These are phyloP conservation scores for Anastatica hierochuntica DNA, from an alignment of 345 rosid species.

Conservation along the genomic window DNA sequence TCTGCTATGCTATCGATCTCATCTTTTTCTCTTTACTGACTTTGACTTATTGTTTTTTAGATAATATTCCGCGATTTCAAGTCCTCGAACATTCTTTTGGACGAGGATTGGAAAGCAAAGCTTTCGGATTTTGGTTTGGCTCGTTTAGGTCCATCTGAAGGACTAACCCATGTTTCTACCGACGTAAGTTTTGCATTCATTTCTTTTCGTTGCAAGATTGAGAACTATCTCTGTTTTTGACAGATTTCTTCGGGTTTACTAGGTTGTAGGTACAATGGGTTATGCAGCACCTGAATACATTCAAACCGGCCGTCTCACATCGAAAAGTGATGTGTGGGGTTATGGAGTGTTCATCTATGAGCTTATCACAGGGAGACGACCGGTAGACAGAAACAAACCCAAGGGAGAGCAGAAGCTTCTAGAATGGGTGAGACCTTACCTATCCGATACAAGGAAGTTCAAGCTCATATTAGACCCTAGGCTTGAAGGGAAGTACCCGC, in stretches of 20 bases:
- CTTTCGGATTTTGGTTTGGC: conserved; percentile 95
- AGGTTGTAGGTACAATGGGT: conserved; percentile 93
- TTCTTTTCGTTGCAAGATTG: conserved; percentile 20
- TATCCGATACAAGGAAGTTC: conserved; percentile 45
- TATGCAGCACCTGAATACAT: conserved; percentile 90
- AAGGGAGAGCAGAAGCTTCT: conserved; percentile 76
- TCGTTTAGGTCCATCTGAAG: conserved; percentile 77
- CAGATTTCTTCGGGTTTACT: conserved; percentile 7
- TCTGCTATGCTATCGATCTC: conserved; percentile 7
- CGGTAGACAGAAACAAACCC: conserved; percentile 66
- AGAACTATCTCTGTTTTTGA: conserved; percentile 2
- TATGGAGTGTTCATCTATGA: conserved; percentile 88
- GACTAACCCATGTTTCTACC: conserved; percentile 86
- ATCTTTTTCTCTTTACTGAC: not conserved
- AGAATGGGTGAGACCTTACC: conserved; percentile 78
- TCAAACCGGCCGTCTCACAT: conserved; percentile 76
- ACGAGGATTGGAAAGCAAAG: conserved; percentile 85
- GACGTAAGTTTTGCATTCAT: conserved; percentile 35
- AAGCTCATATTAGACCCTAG: conserved; percentile 53
- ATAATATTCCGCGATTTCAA: conserved; percentile 86
- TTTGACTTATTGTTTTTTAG: conserved; percentile 25
- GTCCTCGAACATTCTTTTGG: conserved; percentile 80
- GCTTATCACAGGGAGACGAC: conserved; percentile 83
- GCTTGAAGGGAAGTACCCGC: conserved; percentile 40
- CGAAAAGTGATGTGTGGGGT: conserved; percentile 85